Evolutionary conservation across 228 moss, liverwort and hornwort species (phyloP), one percentile per base, ranked within the genome.

Genomic region (Sphagnum fallax): DNA sequence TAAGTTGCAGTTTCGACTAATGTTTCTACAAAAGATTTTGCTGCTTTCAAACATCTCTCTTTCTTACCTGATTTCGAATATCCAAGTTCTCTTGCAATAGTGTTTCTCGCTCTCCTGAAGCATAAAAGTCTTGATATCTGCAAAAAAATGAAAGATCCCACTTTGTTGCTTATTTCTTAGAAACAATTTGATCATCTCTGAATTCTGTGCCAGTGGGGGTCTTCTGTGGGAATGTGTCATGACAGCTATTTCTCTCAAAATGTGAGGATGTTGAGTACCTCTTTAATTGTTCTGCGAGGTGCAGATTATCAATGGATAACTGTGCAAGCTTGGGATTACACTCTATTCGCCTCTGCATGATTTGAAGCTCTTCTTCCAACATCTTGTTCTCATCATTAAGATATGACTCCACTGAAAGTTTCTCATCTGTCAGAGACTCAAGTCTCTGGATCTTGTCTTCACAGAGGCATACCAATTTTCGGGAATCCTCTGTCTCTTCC

Each of bases 101-200:
- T 4, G 65, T 72, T 48, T 76, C 83, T 70, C 72, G 78, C 66
- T 91, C 93, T 68, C 89, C 86, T 16, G 71, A 68, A 50, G 91
- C 90, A 16, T 67, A 82, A 47, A 93, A 93, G 12, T 67, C 78
- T 73, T 87, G 83, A 68, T 85, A 93, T 66, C 93, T 97, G 91
- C 75, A 75, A 5, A 70, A 32, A 32, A 32, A 32, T 32, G 32
- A 32, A 32, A 32, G 32, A 32, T 32, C 2, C 32, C 2, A 2
- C 32, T 32, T 32, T 2, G 32, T 32, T 32, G 32, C 32, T 32
- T 32, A 32, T 32, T 32, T 32, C 32, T 32, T 32, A 32, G 58
- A 14, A 1, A 1, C 10, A 14, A 58, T 58, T 14, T 58, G 58
- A 10, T 1, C 58, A 14, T 14, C 58, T 14, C 14, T 58, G 58